Conservation (phyloP, 2,329 filamentous ascomycete genomes). For the Fusarium sulawesiense region DNA sequence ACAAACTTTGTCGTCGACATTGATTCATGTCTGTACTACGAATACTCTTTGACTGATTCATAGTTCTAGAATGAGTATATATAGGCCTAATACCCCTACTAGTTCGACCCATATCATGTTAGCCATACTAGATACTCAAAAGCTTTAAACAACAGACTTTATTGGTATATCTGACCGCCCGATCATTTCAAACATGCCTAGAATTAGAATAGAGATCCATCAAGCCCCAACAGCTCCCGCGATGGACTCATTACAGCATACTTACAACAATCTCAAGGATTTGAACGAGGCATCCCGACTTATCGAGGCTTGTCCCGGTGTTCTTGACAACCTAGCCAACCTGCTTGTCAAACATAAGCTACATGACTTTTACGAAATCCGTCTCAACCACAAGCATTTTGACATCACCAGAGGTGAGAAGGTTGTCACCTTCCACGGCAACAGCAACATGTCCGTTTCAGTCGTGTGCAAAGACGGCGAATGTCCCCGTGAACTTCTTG, state of each 20-base stretch:
- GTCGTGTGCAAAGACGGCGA: background rate
- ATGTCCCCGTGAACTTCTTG: background rate
- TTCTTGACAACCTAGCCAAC: background rate
- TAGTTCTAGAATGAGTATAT: background rate
- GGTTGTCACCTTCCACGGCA: background rate
- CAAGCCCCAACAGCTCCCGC: background rate
- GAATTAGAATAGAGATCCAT: background rate
- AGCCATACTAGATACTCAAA: background rate
- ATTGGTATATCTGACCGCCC: background rate
- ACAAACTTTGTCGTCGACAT: background rate
- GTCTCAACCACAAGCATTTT: background rate
- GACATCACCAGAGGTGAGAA: background rate
- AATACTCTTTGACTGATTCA: background rate
- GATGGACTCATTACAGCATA: background rate
- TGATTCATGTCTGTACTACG: background rate
- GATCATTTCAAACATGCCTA: background rate
- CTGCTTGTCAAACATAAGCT: background rate
- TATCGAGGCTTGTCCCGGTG: background rate
- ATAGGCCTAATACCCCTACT: background rate
- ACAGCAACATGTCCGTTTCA: background rate
- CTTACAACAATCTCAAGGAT: background rate
- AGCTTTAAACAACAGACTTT: background rate
- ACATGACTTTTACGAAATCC: background rate
- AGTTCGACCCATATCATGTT: background rate
- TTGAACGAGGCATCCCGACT: background rate